These are phyloP conservation scores for Artemisia tridentata DNA, from an alignment of 129 eudicot species.

Conservation along the genomic window DNA sequence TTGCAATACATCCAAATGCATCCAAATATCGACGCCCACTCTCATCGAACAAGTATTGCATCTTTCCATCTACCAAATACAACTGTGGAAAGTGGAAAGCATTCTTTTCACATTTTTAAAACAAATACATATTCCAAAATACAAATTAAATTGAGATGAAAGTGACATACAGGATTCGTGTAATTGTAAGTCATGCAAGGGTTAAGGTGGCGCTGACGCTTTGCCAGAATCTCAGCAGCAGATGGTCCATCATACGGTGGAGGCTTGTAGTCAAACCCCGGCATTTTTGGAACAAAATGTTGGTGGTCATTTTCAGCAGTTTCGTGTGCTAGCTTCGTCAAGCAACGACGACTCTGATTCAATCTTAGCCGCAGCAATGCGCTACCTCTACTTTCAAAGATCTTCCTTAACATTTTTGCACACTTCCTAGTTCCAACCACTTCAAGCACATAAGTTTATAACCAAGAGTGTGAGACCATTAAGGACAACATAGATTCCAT, in stretches of 20 bases:
- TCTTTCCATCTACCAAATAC: conserved; percentile 75
- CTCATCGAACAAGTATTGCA: conserved; percentile 74
- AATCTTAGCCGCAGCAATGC: too few species aligned
- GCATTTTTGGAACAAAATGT: conserved; percentile 45
- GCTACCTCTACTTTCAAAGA: too few species aligned
- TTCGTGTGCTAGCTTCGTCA: too few species aligned
- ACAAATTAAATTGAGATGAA: background rate
- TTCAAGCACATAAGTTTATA: too few species aligned
- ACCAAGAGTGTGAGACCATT: too few species aligned
- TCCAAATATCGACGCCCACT: conserved; percentile 68
- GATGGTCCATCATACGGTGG: conserved; percentile 64
- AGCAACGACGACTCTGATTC: too few species aligned
- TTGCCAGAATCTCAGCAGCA: conserved; percentile 49
- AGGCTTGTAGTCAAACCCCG: conserved; percentile 63
- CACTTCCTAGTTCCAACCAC: too few species aligned
- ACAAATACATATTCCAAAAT: background rate
- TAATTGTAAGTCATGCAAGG: conserved; percentile 57
- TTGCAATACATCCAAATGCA: conserved; percentile 79
- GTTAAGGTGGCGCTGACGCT: conserved; percentile 53
- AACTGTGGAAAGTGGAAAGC: conserved; percentile 40
- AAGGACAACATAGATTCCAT: too few species aligned
- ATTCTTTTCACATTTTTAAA: background rate
- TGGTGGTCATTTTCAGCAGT: conserved; percentile 23
- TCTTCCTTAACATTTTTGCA: too few species aligned
- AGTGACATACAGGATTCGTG: conserved; percentile 42